Evolutionary conservation across 129 eudicot species (phyloP).

Genomic region (Flaveria bidentis): DNA sequence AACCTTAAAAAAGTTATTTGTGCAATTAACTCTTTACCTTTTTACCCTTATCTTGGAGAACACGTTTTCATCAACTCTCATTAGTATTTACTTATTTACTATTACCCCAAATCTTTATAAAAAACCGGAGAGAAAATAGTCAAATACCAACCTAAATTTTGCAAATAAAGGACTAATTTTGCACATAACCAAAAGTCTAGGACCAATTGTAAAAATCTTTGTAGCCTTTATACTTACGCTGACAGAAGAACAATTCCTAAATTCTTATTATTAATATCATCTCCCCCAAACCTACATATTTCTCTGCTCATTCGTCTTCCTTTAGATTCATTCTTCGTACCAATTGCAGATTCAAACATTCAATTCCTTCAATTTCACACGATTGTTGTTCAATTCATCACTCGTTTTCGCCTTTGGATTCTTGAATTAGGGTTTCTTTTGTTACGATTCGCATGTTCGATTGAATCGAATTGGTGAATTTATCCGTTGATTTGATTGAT

Average conservation of each 20-base stretch:
- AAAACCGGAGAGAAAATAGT: no score
- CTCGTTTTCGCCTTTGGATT: neutral
- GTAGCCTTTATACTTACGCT: constrained; percentile 18
- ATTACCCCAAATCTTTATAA: no score
- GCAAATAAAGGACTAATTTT: neutral
- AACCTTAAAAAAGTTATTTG: no score
- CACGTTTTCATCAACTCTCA: neutral
- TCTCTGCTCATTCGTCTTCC: constrained; percentile 1
- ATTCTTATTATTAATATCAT: neutral
- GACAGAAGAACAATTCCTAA: constrained; percentile 22
- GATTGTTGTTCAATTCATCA: constrained; percentile 8
- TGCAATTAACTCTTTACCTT: neutral
- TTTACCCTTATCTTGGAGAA: constrained; percentile 1
- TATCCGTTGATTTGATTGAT: neutral
- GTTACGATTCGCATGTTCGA: constrained; percentile 8
- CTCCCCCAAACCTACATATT: neutral
- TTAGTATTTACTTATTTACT: no score
- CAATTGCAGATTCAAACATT: constrained; percentile 1
- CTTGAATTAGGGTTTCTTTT: constrained; percentile 37
- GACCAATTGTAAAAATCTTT: neutral
- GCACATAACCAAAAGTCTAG: neutral
- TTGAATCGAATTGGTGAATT: constrained; percentile 10
- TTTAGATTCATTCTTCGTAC: constrained; percentile 14
- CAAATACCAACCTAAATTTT: neutral
- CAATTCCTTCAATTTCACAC: neutral